These are phyloP conservation scores for Paecilomyces sp. DNA, from an alignment of 2,329 filamentous ascomycete genomes.

Conservation along the genomic window DNA sequence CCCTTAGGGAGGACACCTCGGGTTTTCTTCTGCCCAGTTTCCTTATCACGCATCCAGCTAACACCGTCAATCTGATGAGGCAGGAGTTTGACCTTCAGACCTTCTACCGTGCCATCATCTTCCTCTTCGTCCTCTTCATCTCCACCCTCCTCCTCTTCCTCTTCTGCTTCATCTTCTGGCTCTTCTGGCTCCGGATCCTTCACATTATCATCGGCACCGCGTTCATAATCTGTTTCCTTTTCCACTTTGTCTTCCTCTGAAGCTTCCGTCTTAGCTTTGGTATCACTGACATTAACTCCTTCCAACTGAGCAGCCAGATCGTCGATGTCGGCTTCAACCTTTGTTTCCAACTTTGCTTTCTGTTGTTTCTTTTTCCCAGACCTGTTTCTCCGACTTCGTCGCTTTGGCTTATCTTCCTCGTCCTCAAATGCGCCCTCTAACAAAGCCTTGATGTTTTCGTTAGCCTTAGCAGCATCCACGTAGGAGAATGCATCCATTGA, in stretches of 20 bases:
- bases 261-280: conserved; percentile 17
- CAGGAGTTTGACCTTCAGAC: conserved; percentile 78
- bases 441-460: conserved; percentile 45
- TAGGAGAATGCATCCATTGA: conserved; percentile 48
- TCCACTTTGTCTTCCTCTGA: conserved; percentile 23
- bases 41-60: conserved; percentile 89
- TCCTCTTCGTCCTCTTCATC: conserved; percentile 38
- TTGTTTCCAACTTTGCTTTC: conserved; percentile 6
- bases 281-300: conserved; percentile 31
- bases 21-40: conserved; percentile 77
- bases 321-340: conserved; percentile 28
- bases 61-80: conserved; percentile 94
- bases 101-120: conserved; percentile 63
- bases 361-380: conserved; percentile 5
- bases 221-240: conserved; percentile 44
- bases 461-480: conserved; percentile 42
- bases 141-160: conserved; percentile 24
- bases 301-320: conserved; percentile 38
- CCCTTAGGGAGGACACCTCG: conserved; percentile 75
- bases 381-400: conserved; percentile 33
- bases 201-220: conserved; percentile 67
- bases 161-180: conserved; percentile 31
- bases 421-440: conserved; percentile 46
- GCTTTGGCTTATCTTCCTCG: conserved; percentile 37
- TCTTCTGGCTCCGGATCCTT: conserved; percentile 42